These are phyloP conservation scores for Hemerocallis citrina DNA, from an alignment of 106 monocot genomes.

Conservation along the genomic window DNA sequence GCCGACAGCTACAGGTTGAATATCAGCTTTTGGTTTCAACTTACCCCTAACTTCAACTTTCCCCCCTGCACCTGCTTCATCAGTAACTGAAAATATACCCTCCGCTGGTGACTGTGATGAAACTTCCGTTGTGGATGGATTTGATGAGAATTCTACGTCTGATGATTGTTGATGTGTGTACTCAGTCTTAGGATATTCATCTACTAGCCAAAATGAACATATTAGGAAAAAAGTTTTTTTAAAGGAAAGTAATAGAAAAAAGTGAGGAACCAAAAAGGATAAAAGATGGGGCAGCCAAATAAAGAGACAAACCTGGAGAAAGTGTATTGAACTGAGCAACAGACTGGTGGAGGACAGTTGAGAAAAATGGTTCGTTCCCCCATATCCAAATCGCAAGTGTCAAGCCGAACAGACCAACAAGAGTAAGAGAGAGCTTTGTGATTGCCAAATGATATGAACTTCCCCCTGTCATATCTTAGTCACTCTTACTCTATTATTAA, in stretches of 20 bases:
- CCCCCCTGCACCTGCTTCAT: too few relatives aligned
- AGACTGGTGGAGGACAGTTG: slow-evolving; percentile 25
- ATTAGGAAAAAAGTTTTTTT: too few relatives aligned
- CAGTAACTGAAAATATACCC: not conserved
- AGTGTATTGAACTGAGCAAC: slow-evolving; percentile 23
- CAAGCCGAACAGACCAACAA: slow-evolving; percentile 43
- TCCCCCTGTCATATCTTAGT: slow-evolving; percentile 52
- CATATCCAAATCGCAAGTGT: slow-evolving; percentile 52
- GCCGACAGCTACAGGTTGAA: not conserved
- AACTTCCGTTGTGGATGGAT: too few relatives aligned
- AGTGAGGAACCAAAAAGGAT: not conserved
- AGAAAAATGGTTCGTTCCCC: slow-evolving; percentile 42
- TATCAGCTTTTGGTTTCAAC: not conserved
- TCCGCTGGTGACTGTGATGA: not conserved
- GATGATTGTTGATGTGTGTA: slow-evolving; percentile 4
- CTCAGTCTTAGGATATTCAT: not conserved
- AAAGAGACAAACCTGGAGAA: slow-evolving; percentile 34
- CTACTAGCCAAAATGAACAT: not conserved
- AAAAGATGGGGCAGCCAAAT: not conserved
- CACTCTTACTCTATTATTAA: too few relatives aligned
- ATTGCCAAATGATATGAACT: slow-evolving; percentile 32
- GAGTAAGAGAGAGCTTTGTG: slow-evolving; percentile 34
- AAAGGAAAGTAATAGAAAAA: not conserved
- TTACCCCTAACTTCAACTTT: too few relatives aligned
- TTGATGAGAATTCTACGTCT: not conserved